phyloP scores from a whole-genome alignment of 164 flowering plant genomes.

The Dillenia suffruticosa region DNA sequence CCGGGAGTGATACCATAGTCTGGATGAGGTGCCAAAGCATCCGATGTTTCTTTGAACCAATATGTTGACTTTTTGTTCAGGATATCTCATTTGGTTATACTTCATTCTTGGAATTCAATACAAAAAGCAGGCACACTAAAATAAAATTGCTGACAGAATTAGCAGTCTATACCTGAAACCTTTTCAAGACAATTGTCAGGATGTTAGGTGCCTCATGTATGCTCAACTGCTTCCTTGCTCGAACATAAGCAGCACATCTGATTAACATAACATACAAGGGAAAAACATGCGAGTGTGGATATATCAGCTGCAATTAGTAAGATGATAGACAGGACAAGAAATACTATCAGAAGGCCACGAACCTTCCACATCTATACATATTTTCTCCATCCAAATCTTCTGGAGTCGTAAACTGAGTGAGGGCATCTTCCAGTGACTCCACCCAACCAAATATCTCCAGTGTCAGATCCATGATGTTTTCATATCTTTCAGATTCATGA shows the following conservation, averaged over 20 bases:
- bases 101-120: too few species aligned
- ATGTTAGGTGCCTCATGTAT: slow-evolving; percentile 89
- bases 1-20: too few species aligned
- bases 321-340: neutral
- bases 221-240: slow-evolving; percentile 72
- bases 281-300: neutral
- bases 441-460: slow-evolving; percentile 84
- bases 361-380: slow-evolving; percentile 92
- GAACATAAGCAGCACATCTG: slow-evolving; percentile 82
- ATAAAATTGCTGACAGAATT: too few species aligned
- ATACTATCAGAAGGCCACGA: slow-evolving; percentile 5
- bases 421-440: slow-evolving; percentile 80
- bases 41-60: too few species aligned
- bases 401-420: slow-evolving; percentile 70
- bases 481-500: slow-evolving; percentile 72
- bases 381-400: slow-evolving; percentile 95
- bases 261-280: slow-evolving; percentile 6
- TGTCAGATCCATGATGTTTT: slow-evolving; percentile 89
- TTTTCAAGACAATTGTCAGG: slow-evolving; percentile 80
- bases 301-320: neutral
- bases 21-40: too few species aligned
- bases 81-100: too few species aligned
- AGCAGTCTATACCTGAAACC: slow-evolving; percentile 64
- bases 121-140: too few species aligned
- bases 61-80: too few species aligned